Evolutionary conservation across 2,329 filamentous ascomycete genomes (phyloP).

Genomic region (Colletotrichum liaoningense): DNA sequence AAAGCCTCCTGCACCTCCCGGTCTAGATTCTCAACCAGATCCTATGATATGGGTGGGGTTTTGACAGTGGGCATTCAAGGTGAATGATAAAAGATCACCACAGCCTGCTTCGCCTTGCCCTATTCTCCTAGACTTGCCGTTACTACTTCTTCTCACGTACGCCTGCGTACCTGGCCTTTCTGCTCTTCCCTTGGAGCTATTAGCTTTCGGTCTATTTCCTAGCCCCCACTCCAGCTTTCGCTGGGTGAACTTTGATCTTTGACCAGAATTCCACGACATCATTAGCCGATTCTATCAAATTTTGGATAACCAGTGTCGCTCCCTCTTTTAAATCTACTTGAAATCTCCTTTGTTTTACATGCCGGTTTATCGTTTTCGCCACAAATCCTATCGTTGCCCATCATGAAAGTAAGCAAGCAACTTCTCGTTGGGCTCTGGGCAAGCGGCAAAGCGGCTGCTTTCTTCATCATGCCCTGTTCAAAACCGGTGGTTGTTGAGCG

Average conservation of each 20-base stretch:
- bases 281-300: neutral
- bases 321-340: neutral
- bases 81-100: slow-evolving; percentile 5
- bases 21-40: neutral
- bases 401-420: slow-evolving; percentile 6
- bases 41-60: neutral
- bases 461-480: slow-evolving; percentile 36
- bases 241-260: neutral
- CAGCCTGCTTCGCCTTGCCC: neutral
- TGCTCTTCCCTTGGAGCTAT: neutral
- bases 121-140: too few relatives aligned
- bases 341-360: neutral
- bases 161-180: neutral
- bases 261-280: neutral
- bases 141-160: neutral
- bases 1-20: neutral
- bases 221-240: neutral
- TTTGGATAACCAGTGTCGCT: neutral
- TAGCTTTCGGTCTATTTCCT: neutral
- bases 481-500: slow-evolving; percentile 49
- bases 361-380: neutral
- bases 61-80: neutral
- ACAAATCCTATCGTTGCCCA: neutral
- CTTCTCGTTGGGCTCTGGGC: slow-evolving; percentile 9
- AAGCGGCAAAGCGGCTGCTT: slow-evolving; percentile 15